These are phyloP conservation scores for Lachnellula cervina DNA, from an alignment of 2,329 filamentous ascomycete genomes.

Conservation along the genomic window DNA sequence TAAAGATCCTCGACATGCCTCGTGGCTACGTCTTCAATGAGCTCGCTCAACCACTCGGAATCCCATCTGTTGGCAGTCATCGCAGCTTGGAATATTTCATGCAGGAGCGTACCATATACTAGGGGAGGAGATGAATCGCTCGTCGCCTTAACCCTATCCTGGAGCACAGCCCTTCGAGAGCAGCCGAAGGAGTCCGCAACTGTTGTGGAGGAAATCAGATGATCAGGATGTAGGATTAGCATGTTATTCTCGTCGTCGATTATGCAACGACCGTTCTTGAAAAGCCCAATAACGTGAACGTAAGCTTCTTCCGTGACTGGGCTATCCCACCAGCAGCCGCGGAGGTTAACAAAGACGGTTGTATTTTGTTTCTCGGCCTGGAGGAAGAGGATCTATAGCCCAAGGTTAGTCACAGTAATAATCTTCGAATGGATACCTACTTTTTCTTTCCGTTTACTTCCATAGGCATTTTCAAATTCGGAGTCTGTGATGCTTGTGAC, in stretches of 20 bases:
- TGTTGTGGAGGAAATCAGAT: constrained; percentile 89
- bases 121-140: constrained; percentile 73
- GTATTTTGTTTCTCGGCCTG: constrained; percentile 68
- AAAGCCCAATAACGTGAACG: constrained; percentile 81
- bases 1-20: constrained; percentile 86
- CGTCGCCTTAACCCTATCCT: constrained; percentile 91
- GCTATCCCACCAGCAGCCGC: constrained; percentile 83
- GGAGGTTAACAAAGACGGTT: constrained; percentile 66
- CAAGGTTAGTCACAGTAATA: constrained; percentile 3
- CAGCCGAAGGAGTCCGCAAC: constrained; percentile 96
- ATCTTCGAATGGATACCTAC: constrained; percentile 40
- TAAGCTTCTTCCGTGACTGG: constrained; percentile 69
- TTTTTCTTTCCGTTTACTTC: constrained; percentile 63
- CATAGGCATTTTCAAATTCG: constrained; percentile 60
- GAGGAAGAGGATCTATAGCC: constrained; percentile 68
- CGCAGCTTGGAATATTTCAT: constrained; percentile 92
- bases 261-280: constrained; percentile 70
- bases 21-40: constrained; percentile 65
- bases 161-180: constrained; percentile 82
- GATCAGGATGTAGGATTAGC: constrained; percentile 88
- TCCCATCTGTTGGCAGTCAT: constrained; percentile 81
- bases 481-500: constrained; percentile 69
- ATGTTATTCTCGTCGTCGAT: constrained; percentile 80
- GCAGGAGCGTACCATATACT: constrained; percentile 88
- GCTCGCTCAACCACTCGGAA: constrained; percentile 55